Base-by-base conservation (phyloP, 202 grass and related monocot genomes). In the Elaeis oleifera region DNA sequence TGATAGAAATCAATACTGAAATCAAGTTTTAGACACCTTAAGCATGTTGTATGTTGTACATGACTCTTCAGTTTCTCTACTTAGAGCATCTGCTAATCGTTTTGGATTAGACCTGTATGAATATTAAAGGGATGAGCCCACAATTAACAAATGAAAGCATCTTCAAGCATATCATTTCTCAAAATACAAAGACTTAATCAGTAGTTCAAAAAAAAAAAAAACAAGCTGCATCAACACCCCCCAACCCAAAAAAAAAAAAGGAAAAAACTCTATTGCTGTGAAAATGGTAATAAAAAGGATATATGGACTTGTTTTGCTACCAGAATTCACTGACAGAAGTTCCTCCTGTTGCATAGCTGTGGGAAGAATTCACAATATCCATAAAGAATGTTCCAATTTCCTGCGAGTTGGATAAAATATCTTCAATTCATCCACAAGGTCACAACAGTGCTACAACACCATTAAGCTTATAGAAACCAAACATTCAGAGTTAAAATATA, bases 21-120 rank as follows among this genome's bases (percentile, higher is more conserved):
- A 56, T 6, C 18, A 56, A 55, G 28, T n/a, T 56, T 56, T 44
- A 50, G 53, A 17, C 72, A 99, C 94, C 88, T 99, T 99, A 19
- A 99, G 88, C 88, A 92, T 99, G 55, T 99, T 99, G 85, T 92
- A 89, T 1, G 94, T 92, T 5, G 94, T 92, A 36, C 94, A 99
- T 0, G 88, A 99, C 55, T 99, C 94, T 70, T 99, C 88, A 4
- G 62, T 92, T 73, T 99, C 88, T 22, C 85, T 92, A 65, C 67
- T 81, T 18, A 99, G 75, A 27, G 66, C 61, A 17, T 82, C 69
- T 1, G 82, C 85, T 60, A 99, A 70, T 49, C 83, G 88, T 55
- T 92, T 99, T 23, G 94, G 84, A 56, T 99, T 18, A 3, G 14
- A 81, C 94, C 94, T 99, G 65, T 13, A 67, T 5, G 50, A 61